phyloP scores from a whole-genome alignment of 2,329 filamentous ascomycete species.

The Alternaria gansuensis region DNA sequence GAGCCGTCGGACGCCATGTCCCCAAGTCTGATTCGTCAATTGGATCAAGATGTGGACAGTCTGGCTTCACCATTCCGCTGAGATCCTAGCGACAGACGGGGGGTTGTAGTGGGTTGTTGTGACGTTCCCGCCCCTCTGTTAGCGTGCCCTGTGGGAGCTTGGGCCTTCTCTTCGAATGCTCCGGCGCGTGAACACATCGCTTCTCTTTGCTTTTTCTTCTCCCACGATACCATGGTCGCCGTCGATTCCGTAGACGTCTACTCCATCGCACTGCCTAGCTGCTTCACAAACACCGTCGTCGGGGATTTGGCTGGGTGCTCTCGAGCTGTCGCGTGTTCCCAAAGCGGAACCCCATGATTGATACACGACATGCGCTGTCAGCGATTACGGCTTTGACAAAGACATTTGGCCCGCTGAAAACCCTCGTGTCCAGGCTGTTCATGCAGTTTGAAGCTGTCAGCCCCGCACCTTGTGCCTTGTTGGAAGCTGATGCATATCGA shows the following conservation, averaged over 20 bases:
- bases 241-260: constrained; percentile 2
- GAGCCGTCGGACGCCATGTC: constrained; percentile 32
- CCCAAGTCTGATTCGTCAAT: constrained; percentile 32
- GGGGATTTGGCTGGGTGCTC: not conserved
- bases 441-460: constrained; percentile 5
- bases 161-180: constrained; percentile 19
- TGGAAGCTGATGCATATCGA: not conserved
- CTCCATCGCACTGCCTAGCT: not conserved
- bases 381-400: constrained; percentile 40
- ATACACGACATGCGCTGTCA: constrained; percentile 39
- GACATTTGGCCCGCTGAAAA: constrained; percentile 4
- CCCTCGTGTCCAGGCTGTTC: constrained; percentile 2
- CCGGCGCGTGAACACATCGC: constrained; percentile 9
- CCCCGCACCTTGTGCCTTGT: constrained; percentile 10
- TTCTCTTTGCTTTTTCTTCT: constrained; percentile 5
- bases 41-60: constrained; percentile 32
- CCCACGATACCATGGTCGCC: not conserved
- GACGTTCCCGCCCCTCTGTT: constrained; percentile 24
- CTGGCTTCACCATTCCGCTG: constrained; percentile 28
- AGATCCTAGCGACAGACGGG: constrained; percentile 31
- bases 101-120: constrained; percentile 30
- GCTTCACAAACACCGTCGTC: not conserved
- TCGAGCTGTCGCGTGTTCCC: constrained; percentile 3
- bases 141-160: constrained; percentile 23
- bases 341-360: constrained; percentile 12